These are phyloP conservation scores for Brasilioporus rufonigricans DNA, from an alignment of 768 basidiomycete species.

Conservation along the genomic window DNA sequence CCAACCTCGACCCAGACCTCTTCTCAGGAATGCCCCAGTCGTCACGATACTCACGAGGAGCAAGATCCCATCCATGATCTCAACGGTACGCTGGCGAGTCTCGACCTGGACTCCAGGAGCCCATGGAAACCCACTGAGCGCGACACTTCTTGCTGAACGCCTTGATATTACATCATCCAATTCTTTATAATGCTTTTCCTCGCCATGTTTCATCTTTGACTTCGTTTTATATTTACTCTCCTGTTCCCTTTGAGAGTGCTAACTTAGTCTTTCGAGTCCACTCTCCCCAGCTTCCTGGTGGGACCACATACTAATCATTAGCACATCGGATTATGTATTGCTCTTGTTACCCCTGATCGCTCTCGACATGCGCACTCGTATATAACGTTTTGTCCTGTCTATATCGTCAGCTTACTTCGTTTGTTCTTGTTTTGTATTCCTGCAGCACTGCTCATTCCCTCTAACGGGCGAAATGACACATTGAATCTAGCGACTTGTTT, in stretches of 20 bases:
- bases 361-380: slow-evolving; percentile 36
- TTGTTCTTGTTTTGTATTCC: slow-evolving; percentile 34
- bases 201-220: slow-evolving; percentile 10
- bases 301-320: slow-evolving; percentile 28
- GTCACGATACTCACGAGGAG: slow-evolving; percentile 34
- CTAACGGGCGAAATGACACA: slow-evolving; percentile 5
- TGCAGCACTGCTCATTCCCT: background rate
- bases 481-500: slow-evolving; percentile 11
- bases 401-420: slow-evolving; percentile 24
- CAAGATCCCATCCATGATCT: slow-evolving; percentile 63
- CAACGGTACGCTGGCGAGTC: slow-evolving; percentile 73
- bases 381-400: slow-evolving; percentile 35
- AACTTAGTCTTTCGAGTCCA: slow-evolving; percentile 17
- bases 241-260: slow-evolving; percentile 13
- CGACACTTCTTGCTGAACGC: slow-evolving; percentile 19
- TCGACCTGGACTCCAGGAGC: slow-evolving; percentile 53
- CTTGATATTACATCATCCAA: slow-evolving; percentile 2
- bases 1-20: slow-evolving; percentile 48
- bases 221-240: slow-evolving; percentile 25
- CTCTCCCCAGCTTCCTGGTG: slow-evolving; percentile 14
- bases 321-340: slow-evolving; percentile 33
- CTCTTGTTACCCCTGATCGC: slow-evolving; percentile 36
- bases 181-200: slow-evolving; percentile 9
- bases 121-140: slow-evolving; percentile 32
- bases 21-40: slow-evolving; percentile 21